Base-by-base conservation (phyloP, 495 filamentous ascomycete genomes). In the Pseudevernia furfuracea region DNA sequence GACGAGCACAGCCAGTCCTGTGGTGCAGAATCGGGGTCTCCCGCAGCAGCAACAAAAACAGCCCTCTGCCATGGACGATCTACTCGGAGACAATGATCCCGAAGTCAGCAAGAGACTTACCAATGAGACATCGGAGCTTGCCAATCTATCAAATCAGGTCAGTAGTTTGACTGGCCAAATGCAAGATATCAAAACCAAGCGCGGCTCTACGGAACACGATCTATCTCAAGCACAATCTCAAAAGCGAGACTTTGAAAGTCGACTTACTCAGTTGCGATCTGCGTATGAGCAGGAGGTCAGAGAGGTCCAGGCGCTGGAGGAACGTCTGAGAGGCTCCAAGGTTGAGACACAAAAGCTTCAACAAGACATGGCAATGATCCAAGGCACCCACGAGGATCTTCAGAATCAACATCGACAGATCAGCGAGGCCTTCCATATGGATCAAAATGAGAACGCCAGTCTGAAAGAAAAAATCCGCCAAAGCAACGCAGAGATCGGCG, bases 131-230 rank as follows among this genome's bases (percentile, higher is more conserved):
- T 87, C 88, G 2, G 94, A 98, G 71, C 80, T 97, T n/a, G 94
- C 92, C 37, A 98, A 98, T 70, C 76, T 98, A 61, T 96, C 92
- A 9, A 97, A 96, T 73, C 93, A 97, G 73, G 89, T 98, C 63
- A 87, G 91, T 9, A 90, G 86, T 10, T 75, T 98, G 62, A 85
- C 91, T 3, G 94, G 89, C 73, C 91, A 98, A 78, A 96, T 96
- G 83, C 89, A 94, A 73, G 90, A 90, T 64, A 86, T 96, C 7
- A 92, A 95, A 71, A 83, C 78, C 44, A 92, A 96, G 75, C 85
- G 89, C 49, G 80, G 77, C 3, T 84, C 85, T 9, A 87, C 88
- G 3, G 91, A 96, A 73, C 86, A 86, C 59, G 87, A 92, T 48
- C 74, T 98, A 57, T 87, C 84, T 63, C 87, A 91, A 63, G 85